Percentiles rank a stretch among this genome's conserved stretches.
phyloP scores from a whole-genome alignment of 768 basidiomycete species.

The Hirschioporus abietinus region DNA sequence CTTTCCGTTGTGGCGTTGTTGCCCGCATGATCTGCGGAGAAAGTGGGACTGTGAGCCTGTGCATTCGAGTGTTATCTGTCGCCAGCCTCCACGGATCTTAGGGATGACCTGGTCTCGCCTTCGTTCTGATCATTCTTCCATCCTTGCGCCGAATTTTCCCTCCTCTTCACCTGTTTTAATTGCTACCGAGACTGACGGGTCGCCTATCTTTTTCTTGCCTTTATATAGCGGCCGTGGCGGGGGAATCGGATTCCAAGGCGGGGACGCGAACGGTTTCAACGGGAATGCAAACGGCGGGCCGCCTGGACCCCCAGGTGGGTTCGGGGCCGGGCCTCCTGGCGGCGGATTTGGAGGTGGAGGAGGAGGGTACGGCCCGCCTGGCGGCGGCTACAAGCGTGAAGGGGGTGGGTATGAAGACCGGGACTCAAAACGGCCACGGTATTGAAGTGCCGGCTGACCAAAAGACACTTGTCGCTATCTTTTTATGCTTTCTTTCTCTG shows the following conservation, averaged over 20 bases:
- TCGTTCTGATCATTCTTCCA: too few relatives aligned
- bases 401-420: constrained; percentile 81
- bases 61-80: neutral
- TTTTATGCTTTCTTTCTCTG: too few relatives aligned
- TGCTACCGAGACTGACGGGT: neutral
- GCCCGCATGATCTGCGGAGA: neutral
- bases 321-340: constrained; percentile 26
- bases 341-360: constrained; percentile 34
- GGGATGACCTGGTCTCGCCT: neutral
- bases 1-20: neutral
- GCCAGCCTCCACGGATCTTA: neutral
- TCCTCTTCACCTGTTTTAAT: neutral
- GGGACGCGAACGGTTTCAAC: constrained; percentile 34
- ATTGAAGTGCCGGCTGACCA: constrained; percentile 31
- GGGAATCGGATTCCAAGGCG: constrained; percentile 19
- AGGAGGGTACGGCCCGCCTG: constrained; percentile 33
- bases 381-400: constrained; percentile 72
- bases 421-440: constrained; percentile 76
- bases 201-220: neutral
- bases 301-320: constrained; percentile 25
- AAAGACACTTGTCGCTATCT: neutral
- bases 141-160: neutral
- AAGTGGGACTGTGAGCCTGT: neutral
- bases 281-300: constrained; percentile 25
- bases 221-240: constrained; percentile 15